Evolutionary conservation across 2,329 filamentous ascomycete species (phyloP).

Genomic region (Gnomoniopsis sp.): DNA sequence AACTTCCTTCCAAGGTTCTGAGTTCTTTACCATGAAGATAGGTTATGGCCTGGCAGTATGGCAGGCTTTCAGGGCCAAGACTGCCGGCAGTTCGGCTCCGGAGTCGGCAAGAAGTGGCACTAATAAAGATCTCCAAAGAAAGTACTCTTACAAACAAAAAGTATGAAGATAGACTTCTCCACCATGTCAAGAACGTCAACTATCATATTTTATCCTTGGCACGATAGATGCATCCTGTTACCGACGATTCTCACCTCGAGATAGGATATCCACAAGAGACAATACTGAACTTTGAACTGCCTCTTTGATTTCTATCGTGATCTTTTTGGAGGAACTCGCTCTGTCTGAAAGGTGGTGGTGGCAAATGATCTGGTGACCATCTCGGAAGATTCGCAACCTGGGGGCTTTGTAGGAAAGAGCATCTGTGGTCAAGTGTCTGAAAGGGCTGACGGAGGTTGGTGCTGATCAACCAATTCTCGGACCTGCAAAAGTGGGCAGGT

Average conservation of each 20-base stretch:
- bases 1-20: not conserved
- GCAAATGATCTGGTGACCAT: not conserved
- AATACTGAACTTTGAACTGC: not conserved
- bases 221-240: not conserved
- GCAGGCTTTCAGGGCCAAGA: not conserved
- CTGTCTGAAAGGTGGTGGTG: too few relatives aligned
- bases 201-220: not conserved
- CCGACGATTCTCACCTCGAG: not conserved
- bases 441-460: too few relatives aligned
- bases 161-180: conserved; percentile 9
- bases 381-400: not conserved
- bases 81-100: not conserved
- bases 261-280: not conserved
- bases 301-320: not conserved
- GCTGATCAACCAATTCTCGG: too few relatives aligned
- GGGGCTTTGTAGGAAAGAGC: too few relatives aligned
- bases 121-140: not conserved
- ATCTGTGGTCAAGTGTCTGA: too few relatives aligned
- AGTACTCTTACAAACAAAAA: conserved; percentile 4
- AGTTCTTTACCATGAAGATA: not conserved
- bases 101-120: conserved; percentile 14
- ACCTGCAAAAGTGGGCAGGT: too few relatives aligned
- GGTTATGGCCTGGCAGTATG: not conserved
- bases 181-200: not conserved
- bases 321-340: too few relatives aligned